Percentiles rank a stretch among this genome's conserved stretches.
phyloP scores from a whole-genome alignment of 306 rosid species.

The Dalbergia oliveri region DNA sequence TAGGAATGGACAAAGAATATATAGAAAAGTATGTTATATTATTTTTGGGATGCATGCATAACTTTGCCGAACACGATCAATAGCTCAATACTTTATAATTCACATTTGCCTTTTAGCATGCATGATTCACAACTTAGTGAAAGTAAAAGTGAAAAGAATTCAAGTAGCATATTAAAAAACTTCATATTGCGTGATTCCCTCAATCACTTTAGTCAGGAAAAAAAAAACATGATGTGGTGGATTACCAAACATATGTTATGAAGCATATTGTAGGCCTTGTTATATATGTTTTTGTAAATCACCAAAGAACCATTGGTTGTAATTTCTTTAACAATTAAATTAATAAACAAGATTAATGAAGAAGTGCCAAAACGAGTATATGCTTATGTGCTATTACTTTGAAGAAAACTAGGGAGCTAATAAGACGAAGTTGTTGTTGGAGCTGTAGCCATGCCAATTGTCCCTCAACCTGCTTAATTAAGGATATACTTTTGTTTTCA shows the following conservation, averaged over 20 bases:
- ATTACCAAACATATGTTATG: not conserved
- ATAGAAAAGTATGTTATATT: not conserved
- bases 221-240: not conserved
- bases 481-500: not conserved
- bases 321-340: not conserved
- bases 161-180: not conserved
- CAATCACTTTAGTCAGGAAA: not conserved
- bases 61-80: not conserved
- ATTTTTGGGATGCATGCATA: constrained; percentile 15
- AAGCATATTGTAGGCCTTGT: not conserved
- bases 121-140: not conserved
- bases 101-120: not conserved
- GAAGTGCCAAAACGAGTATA: not conserved
- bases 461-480: not conserved
- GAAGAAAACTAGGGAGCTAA: constrained; percentile 24
- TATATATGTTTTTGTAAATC: not conserved
- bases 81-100: not conserved
- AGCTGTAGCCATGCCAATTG: not conserved
- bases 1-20: not conserved
- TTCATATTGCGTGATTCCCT: not conserved
- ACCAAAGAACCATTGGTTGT: not conserved
- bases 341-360: not conserved
- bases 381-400: constrained; percentile 1
- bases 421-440: not conserved
- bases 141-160: not conserved